Conservation (phyloP, 148 eudicot genomes). For the Salicornia ramosissima region DNA sequence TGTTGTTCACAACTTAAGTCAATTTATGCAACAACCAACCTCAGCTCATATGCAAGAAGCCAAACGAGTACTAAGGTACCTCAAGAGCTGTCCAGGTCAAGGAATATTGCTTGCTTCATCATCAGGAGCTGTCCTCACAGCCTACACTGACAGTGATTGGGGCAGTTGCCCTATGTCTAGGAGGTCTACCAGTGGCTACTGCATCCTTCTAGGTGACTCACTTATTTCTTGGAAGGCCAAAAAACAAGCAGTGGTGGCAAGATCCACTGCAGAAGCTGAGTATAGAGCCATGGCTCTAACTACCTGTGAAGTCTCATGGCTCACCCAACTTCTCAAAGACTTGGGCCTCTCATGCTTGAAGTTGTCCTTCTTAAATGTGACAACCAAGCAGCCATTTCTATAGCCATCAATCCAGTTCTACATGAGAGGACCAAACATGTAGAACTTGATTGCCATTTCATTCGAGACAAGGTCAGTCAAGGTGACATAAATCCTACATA, state of each 20-base stretch:
- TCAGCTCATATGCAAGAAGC: background rate
- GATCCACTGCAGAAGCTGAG: slow-evolving; percentile 2
- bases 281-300: slow-evolving; percentile 6
- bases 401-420: background rate
- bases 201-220: background rate
- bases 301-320: background rate
- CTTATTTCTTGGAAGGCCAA: background rate
- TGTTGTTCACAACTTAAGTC: background rate
- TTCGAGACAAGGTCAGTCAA: background rate
- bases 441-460: too few relatives aligned
- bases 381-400: background rate
- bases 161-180: background rate
- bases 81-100: background rate
- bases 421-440: background rate
- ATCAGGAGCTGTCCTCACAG: background rate
- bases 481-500: background rate
- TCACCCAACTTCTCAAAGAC: background rate
- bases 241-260: background rate
- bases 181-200: background rate
- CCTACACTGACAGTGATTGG: background rate
- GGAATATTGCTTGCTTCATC: background rate
- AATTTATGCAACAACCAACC: background rate
- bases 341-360: background rate
- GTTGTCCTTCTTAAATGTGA: background rate
- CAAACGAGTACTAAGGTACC: background rate